Conservation (phyloP, 148 eudicot species). For the Vaccinium darrowii region DNA sequence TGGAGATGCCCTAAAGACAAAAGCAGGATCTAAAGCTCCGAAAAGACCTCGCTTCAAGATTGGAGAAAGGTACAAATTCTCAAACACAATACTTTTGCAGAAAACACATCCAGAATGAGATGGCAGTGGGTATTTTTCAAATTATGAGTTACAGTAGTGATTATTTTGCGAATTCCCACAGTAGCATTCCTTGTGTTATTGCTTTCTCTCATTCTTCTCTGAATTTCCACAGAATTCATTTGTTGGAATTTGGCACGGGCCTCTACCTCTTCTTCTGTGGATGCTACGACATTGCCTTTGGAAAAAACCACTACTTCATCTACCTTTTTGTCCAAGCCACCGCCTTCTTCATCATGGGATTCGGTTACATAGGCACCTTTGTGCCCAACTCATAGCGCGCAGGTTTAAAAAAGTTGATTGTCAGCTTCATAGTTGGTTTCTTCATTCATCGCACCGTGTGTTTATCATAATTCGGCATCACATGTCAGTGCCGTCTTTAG, state of each 20-base stretch:
- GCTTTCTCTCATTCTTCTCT: not conserved
- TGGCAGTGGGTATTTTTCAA: no score
- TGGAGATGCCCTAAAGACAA: slow-evolving; percentile 39
- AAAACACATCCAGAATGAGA: not conserved
- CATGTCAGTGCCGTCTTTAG: not conserved
- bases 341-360: slow-evolving; percentile 36
- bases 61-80: slow-evolving; percentile 31
- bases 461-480: not conserved
- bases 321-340: slow-evolving; percentile 35
- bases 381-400: slow-evolving; percentile 20
- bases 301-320: slow-evolving; percentile 32
- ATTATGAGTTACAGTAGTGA: no score
- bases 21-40: slow-evolving; percentile 24
- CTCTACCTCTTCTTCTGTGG: slow-evolving; percentile 40
- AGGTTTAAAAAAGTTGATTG: not conserved
- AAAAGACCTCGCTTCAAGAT: slow-evolving; percentile 29
- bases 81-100: not conserved
- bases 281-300: slow-evolving; percentile 31
- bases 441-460: not conserved
- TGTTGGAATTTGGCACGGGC: slow-evolving; percentile 37
- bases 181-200: not conserved
- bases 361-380: slow-evolving; percentile 39
- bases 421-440: not conserved
- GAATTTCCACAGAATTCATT: slow-evolving; percentile 25
- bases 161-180: no score